Evolutionary conservation across 441 rosid species (phyloP).

Genomic region (Eruca vesicaria): DNA sequence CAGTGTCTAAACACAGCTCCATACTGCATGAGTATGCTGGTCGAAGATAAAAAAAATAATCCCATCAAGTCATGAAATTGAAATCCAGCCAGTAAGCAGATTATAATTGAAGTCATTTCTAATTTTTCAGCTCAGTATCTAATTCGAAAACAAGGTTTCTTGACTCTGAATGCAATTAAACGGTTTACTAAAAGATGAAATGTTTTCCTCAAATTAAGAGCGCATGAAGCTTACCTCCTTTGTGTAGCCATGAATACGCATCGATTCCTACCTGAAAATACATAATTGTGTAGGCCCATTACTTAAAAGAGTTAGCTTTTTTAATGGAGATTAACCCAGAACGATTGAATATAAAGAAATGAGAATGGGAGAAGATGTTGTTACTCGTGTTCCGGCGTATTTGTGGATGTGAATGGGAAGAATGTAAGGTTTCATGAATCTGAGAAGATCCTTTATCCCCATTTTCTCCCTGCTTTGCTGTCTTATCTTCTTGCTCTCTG

Average conservation of each 20-base stretch:
- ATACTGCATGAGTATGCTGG: constrained; percentile 92
- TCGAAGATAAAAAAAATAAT: neutral
- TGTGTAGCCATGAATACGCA: constrained; percentile 93
- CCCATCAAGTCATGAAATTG: constrained; percentile 14
- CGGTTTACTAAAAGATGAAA: neutral
- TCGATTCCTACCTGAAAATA: constrained; percentile 81
- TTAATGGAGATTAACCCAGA: constrained; percentile 1
- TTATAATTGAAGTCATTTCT: neutral
- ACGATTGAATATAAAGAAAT: neutral
- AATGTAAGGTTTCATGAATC: constrained; percentile 80
- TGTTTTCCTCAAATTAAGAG: neutral
- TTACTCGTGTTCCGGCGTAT: constrained; percentile 75
- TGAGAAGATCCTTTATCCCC: constrained; percentile 88
- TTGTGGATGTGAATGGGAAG: constrained; percentile 71
- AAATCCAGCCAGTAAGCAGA: neutral
- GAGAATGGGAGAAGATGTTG: neutral
- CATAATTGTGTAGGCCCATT: neutral
- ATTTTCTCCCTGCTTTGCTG: constrained; percentile 26
- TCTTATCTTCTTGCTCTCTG: constrained; percentile 28
- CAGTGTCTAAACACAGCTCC: constrained; percentile 77
- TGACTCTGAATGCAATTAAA: neutral
- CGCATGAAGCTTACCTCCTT: constrained; percentile 63
- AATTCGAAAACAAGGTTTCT: neutral
- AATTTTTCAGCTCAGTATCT: neutral
- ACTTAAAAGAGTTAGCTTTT: neutral